These are phyloP conservation scores for Fusarium sarcochroum DNA, from an alignment of 2,329 filamentous ascomycete species.

Conservation along the genomic window DNA sequence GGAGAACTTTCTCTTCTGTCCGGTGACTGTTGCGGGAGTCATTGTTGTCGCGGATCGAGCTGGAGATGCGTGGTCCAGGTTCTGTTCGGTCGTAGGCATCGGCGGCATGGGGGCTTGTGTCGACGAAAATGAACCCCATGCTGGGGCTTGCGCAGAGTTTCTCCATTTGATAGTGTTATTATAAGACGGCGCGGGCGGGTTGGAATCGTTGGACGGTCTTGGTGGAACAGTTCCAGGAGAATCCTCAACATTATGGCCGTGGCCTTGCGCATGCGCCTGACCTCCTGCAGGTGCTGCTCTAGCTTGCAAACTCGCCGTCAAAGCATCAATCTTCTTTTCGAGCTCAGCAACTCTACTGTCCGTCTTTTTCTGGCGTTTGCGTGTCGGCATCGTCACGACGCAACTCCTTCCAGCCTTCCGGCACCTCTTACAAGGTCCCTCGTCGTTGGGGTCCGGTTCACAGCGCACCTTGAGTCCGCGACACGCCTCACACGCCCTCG, in stretches of 20 bases:
- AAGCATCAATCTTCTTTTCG: slow-evolving; percentile 91
- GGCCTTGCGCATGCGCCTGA: slow-evolving; percentile 21
- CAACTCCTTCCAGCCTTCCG: slow-evolving; percentile 84
- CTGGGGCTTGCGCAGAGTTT: slow-evolving; percentile 10
- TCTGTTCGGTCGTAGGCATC: slow-evolving; percentile 28
- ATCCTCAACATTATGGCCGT: slow-evolving; percentile 14
- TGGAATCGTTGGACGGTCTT: slow-evolving; percentile 23
- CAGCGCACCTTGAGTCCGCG: slow-evolving; percentile 86
- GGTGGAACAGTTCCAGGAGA: slow-evolving; percentile 24
- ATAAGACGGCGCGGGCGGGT: slow-evolving; percentile 12
- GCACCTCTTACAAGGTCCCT: slow-evolving; percentile 81
- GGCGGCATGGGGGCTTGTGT: slow-evolving; percentile 27
- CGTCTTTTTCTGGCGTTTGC: slow-evolving; percentile 92
- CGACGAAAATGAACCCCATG: slow-evolving; percentile 38
- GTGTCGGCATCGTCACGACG: slow-evolving; percentile 78
- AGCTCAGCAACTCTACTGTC: slow-evolving; percentile 91
- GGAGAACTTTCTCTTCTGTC: slow-evolving; percentile 52
- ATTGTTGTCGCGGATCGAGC: slow-evolving; percentile 19
- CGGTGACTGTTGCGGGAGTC: slow-evolving; percentile 34
- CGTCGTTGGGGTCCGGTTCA: slow-evolving; percentile 77
- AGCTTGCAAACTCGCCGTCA: slow-evolving; percentile 84
- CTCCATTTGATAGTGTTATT: slow-evolving; percentile 26
- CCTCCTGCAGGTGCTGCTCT: slow-evolving; percentile 46
- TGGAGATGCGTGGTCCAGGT: slow-evolving; percentile 26
- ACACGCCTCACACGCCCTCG: slow-evolving; percentile 82